A percentile compares a stretch with the other conserved stretches of the same genome.
Evolutionary conservation across 306 rosid genomes (phyloP).

Genomic region (Castanospermum australe): DNA sequence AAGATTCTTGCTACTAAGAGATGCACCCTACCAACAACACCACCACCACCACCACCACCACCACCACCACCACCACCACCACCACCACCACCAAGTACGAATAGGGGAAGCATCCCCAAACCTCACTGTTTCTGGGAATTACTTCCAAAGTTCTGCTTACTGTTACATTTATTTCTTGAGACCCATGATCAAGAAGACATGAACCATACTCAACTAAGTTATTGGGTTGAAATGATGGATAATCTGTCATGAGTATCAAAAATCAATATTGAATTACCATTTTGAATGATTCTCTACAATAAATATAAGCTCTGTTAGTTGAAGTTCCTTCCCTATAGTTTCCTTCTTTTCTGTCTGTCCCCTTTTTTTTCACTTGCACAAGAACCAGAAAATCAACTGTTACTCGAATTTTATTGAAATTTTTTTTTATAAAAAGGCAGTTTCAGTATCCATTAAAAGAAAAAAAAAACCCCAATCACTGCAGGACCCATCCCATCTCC

Average conservation of each 20-base stretch:
- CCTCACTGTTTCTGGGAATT: not conserved
- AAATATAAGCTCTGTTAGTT: not conserved
- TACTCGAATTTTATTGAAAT: too few species aligned
- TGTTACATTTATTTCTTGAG: not conserved
- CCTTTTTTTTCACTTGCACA: not conserved
- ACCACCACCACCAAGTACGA: not conserved
- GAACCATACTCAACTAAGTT: not conserved
- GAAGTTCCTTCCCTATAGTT: not conserved
- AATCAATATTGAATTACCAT: not conserved
- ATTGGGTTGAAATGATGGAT: too few species aligned
- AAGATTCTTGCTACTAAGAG: not conserved
- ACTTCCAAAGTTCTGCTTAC: not conserved
- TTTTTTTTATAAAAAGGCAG: too few species aligned
- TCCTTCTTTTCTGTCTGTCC: too few species aligned
- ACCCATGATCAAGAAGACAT: too few species aligned
- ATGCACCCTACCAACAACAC: not conserved
- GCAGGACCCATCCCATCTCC: not conserved
- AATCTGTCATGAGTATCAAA: not conserved
- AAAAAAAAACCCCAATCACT: conserved; percentile 1
- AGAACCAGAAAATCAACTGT: too few species aligned
- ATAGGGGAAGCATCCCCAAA: not conserved
- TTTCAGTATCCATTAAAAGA: too few species aligned
- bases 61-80: too few species aligned
- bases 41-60: too few species aligned
- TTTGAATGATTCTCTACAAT: not conserved